Percentiles rank a stretch among this genome's conserved stretches.
Conservation (phyloP, 2,329 filamentous ascomycete species). For the Clonostachys rhizophaga region DNA sequence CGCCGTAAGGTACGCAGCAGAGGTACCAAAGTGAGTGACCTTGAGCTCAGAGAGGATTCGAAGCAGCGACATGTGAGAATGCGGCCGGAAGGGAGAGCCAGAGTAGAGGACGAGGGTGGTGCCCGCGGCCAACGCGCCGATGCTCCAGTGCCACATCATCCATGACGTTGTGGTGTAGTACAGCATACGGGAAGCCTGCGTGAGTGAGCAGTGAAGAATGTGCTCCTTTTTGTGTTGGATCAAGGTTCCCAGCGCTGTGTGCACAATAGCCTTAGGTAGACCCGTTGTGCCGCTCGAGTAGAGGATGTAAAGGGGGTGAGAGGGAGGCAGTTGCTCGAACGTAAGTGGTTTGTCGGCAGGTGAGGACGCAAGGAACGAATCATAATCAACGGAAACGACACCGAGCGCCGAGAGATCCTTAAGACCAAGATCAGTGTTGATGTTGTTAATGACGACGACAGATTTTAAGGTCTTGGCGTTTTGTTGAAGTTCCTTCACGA, state of each 20-base stretch:
- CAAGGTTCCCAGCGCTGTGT: slow-evolving; percentile 83
- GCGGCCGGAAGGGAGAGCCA: slow-evolving; percentile 81
- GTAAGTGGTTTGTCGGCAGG: slow-evolving; percentile 36
- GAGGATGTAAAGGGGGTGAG: slow-evolving; percentile 89
- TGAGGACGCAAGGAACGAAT: slow-evolving; percentile 34
- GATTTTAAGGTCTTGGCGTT: slow-evolving; percentile 54
- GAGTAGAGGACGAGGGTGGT: slow-evolving; percentile 85
- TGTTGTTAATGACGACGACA: slow-evolving; percentile 71
- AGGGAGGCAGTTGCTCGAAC: slow-evolving; percentile 77
- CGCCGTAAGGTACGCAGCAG: slow-evolving; percentile 86
- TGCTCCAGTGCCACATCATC: slow-evolving; percentile 99
- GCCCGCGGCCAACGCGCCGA: slow-evolving; percentile 79
- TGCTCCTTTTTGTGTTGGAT: slow-evolving; percentile 98
- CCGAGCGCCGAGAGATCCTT: slow-evolving; percentile 30
- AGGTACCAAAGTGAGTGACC: slow-evolving; percentile 93
- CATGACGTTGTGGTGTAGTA: slow-evolving; percentile 95
- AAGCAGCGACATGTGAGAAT: slow-evolving; percentile 78
- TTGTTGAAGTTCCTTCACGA: slow-evolving; percentile 57
- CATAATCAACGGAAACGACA: slow-evolving; percentile 37
- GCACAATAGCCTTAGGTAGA: slow-evolving; percentile 88
- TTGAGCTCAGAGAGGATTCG: slow-evolving; percentile 72
- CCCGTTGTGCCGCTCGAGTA: slow-evolving; percentile 91
- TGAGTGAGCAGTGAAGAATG: slow-evolving; percentile 78
- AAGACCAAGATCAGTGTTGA: slow-evolving; percentile 38
- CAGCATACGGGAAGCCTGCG: slow-evolving; percentile 68